phyloP scores from a whole-genome alignment of 352 stramenopile species.

The Globisporangium nagaii region DNA sequence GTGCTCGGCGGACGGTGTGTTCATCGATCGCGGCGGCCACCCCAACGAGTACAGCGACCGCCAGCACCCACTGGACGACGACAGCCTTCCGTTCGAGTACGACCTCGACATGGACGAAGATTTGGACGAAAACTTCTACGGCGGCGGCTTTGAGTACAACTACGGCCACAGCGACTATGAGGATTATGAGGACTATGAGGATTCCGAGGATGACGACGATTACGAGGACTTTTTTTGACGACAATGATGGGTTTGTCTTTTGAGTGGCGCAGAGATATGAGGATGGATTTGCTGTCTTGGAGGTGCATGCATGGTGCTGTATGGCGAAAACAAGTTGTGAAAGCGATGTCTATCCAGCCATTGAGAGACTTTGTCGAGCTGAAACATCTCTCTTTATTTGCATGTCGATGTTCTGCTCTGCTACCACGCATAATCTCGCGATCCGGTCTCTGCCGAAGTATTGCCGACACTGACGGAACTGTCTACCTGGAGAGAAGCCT shows the following conservation, averaged over 20 bases:
- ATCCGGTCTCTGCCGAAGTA: no score
- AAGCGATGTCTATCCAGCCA: no score
- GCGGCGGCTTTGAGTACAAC: conserved; percentile 7
- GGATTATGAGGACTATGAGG: conserved; percentile 15
- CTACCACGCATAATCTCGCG: no score
- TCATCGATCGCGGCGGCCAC: conserved; percentile 10
- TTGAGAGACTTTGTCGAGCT: no score
- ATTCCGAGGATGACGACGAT: conserved; percentile 17
- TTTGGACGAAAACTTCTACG: conserved; percentile 18
- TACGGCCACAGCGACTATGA: conserved; percentile 7
- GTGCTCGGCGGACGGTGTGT: conserved; percentile 6
- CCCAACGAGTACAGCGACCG: not conserved
- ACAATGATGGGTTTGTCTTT: conserved; percentile 1
- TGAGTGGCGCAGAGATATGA: not conserved
- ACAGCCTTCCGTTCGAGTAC: conserved; percentile 32
- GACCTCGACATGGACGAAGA: conserved; percentile 26
- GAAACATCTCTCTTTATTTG: no score
- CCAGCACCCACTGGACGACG: conserved; percentile 22
- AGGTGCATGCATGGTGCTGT: no score
- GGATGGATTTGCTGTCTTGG: no score
- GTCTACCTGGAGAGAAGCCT: no score
- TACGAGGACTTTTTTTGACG: conserved; percentile 18
- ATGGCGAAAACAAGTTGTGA: no score
- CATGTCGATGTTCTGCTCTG: no score
- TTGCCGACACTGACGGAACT: no score